These are phyloP conservation scores for Sugiyamaella neomexicana DNA, from an alignment of 1,139 yeast species.

Conservation along the genomic window DNA sequence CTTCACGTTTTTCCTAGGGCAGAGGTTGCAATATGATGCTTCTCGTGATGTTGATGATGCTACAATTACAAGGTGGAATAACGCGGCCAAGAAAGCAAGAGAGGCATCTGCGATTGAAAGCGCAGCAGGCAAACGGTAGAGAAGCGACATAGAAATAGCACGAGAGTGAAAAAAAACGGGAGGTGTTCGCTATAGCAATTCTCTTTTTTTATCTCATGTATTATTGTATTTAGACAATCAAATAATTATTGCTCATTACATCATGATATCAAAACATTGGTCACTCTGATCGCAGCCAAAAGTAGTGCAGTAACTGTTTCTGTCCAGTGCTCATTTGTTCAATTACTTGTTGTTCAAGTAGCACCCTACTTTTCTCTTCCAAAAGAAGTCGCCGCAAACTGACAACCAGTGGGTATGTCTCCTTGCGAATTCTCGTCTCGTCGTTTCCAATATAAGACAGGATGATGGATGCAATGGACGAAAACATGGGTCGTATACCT, in stretches of 20 bases:
- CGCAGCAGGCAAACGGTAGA: constrained; percentile 25
- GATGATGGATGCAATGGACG: constrained; percentile 22
- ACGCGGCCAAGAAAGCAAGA: constrained; percentile 43
- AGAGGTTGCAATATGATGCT: constrained; percentile 35
- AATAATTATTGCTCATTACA: constrained; percentile 7
- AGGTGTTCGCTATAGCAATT: not conserved
- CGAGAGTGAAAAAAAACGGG: not conserved
- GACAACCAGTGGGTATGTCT: constrained; percentile 35
- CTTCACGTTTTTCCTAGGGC: constrained; percentile 37
- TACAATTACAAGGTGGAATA: constrained; percentile 42
- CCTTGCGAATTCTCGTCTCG: constrained; percentile 35
- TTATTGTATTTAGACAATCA: constrained; percentile 10
- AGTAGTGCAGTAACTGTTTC: constrained; percentile 32
- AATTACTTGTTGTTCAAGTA: constrained; percentile 23
- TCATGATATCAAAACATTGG: not conserved
- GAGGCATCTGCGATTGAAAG: constrained; percentile 35
- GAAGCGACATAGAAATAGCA: not conserved
- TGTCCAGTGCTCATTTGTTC: constrained; percentile 35
- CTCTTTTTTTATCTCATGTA: not conserved
- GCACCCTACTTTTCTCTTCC: constrained; percentile 16
- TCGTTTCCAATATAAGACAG: constrained; percentile 27
- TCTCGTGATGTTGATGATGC: constrained; percentile 39
- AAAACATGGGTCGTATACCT: constrained; percentile 18
- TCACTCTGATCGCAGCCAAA: not conserved
- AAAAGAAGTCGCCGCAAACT: constrained; percentile 21